These are phyloP conservation scores for Botrytis tulipae DNA, from an alignment of 2,329 filamentous ascomycete genomes.

Conservation along the genomic window DNA sequence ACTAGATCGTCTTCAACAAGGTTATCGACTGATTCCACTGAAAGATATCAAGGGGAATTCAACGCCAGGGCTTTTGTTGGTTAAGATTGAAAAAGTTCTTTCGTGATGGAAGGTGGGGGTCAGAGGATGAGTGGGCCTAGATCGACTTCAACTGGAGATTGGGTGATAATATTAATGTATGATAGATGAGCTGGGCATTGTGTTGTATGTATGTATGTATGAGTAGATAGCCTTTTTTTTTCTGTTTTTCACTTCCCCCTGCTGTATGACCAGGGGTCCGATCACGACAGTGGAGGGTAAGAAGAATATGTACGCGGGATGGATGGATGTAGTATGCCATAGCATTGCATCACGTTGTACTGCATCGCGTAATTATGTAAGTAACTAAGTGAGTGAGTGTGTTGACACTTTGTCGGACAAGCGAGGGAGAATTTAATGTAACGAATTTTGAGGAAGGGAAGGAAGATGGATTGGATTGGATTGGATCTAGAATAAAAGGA, in stretches of 20 bases:
- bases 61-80: constrained; percentile 67
- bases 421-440: background rate
- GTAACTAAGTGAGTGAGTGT: background rate
- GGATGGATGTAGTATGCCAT: background rate
- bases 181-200: background rate
- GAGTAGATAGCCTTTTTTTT: background rate
- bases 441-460: background rate
- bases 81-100: constrained; percentile 64
- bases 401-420: background rate
- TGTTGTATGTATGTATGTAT: background rate
- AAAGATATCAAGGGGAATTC: constrained; percentile 65
- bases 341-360: background rate
- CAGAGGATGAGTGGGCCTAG: background rate
- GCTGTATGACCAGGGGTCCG: background rate
- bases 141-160: background rate
- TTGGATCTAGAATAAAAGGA: background rate
- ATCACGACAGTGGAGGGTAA: background rate
- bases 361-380: background rate
- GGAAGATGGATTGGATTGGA: background rate
- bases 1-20: constrained; percentile 73
- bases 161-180: constrained; percentile 4
- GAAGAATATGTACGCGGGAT: background rate
- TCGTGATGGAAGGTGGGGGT: constrained; percentile 8
- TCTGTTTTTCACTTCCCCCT: background rate
- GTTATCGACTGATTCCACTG: constrained; percentile 76